Evolutionary conservation across 345 rosid species (phyloP), one percentile per base, ranked within the genome.

Genomic region (Salix brachista): DNA sequence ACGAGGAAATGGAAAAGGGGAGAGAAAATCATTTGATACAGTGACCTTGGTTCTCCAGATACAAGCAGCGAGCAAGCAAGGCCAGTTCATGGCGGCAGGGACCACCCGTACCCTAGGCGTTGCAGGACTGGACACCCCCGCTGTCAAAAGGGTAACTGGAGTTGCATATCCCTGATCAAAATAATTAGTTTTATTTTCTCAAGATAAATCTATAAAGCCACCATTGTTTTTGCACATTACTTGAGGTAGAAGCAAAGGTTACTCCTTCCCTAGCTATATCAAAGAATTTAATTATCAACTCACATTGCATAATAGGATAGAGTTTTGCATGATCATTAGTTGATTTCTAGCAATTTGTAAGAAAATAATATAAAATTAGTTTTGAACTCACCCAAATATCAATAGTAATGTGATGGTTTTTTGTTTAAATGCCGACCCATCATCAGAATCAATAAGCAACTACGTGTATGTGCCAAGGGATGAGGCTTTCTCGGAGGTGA

Each of bases 21-120:
- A 83, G 73, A 78, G 86, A 19, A 50, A 83, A 72, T 30, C 52
- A 10, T 65, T 65, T 12, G 87, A 87, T 87, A 85, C 65, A 85
- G 83, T 30, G 88, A 87, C 48, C 75, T 87, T 1, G 88, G 84
- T 10, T 50, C 79, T 66, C 86, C 86, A 1, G 87, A 87, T 58
- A 65, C 21, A 5, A 19, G 16, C 11, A 39, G 42, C 0, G 76
- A 83, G 1, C 54, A 78, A 8, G 62, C 36, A 21, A 74, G 86
- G n/a, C 86, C 84, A 36, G 80, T 84, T 36, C 78, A 79, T 2
- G 87, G 85, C 17, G 83, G 82, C 36, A 67, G 78, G 39, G 54
- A 74, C 5, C 77, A 74, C 18, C 91, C 91, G 2, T 89, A 89
- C 61, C 91, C 91, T 3, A 80, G 94, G 41, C 90, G 94, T 10